Evolutionary conservation across 768 basidiomycete genomes (phyloP).

Genomic region (Ramaria sp.): DNA sequence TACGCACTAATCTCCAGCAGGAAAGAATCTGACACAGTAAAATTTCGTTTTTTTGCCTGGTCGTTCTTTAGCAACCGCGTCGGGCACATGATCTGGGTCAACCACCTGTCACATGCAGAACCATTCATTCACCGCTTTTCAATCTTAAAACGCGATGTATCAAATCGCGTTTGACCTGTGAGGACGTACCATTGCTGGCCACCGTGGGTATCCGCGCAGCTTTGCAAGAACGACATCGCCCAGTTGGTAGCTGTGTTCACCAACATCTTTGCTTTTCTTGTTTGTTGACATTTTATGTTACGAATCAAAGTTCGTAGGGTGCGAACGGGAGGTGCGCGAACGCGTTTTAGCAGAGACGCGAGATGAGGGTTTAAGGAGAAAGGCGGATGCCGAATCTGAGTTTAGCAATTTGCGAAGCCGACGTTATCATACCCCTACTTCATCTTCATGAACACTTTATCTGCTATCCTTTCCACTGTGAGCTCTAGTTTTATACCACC

Average conservation of each 20-base stretch:
- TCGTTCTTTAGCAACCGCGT: slow-evolving; percentile 53
- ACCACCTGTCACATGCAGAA: slow-evolving; percentile 46
- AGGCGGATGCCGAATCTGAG: slow-evolving; percentile 12
- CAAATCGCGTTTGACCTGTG: slow-evolving; percentile 16
- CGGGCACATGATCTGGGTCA: slow-evolving; percentile 56
- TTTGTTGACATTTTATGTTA: slow-evolving; percentile 16
- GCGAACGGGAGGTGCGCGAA: neutral
- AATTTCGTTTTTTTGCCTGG: slow-evolving; percentile 66
- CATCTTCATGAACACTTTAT: no score
- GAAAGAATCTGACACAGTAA: slow-evolving; percentile 83
- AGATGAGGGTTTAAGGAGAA: slow-evolving; percentile 11
- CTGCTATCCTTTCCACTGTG: no score
- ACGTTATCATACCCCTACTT: neutral
- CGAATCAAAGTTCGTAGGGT: neutral
- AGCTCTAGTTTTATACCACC: no score
- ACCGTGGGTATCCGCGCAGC: slow-evolving; percentile 87
- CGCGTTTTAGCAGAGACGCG: slow-evolving; percentile 9
- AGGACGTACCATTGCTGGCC: slow-evolving; percentile 85
- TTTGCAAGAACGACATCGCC: slow-evolving; percentile 89
- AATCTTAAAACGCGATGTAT: slow-evolving; percentile 1
- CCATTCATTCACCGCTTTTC: neutral
- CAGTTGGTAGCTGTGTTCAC: slow-evolving; percentile 40
- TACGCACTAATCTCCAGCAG: slow-evolving; percentile 86
- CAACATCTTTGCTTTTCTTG: slow-evolving; percentile 28
- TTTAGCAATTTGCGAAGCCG: neutral